Base-by-base conservation (phyloP, 1,139 yeast genomes). In the Meyerozyma elateridarum region DNA sequence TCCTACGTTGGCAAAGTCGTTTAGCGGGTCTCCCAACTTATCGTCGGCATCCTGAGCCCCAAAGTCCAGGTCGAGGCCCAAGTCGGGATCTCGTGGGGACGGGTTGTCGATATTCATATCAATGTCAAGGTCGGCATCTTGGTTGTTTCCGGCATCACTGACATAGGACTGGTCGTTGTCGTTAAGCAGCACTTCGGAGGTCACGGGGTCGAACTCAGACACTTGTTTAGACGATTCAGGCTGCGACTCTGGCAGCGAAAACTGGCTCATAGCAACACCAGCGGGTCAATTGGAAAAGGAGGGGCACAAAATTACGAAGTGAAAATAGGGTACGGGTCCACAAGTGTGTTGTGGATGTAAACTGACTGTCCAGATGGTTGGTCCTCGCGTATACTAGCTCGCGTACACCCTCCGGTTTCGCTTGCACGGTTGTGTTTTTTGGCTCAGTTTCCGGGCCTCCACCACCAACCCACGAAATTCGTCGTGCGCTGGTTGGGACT, bases 211-310 rank as follows among this genome's bases (percentile, higher is more conserved):
- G 12, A 24, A 24, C 11, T 24, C 27, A 24, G 27, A 19, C 8
- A 9, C 8, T 7, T 8, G 20, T 19, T 19, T 9, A 9, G 20
- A 24, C 27, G 27, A 8, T n/a, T n/a, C n/a, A 13, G 27, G 18
- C 11, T 14, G 9, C 9, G 16, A 13, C 13, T 24, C 27, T 11
- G 14, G 27, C 12, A 18, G 27, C 8, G 27, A 13, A 4, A 18
- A 15, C 27, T 15, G 27, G 27, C 27, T 24, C 27, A 24, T 24
- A 7, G 17, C n/a, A n/a, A n/a, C n/a, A n/a, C n/a, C n/a, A n/a
- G n/a, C n/a, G n/a, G n/a, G n/a, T n/a, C n/a, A n/a, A n/a, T n/a
- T n/a, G n/a, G n/a, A n/a, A n/a, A n/a, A n/a, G n/a, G n/a, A n/a
- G n/a, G n/a, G n/a, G n/a, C n/a, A n/a, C n/a, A n/a, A n/a, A n/a